A percentile compares a stretch with the other conserved stretches of the same genome.
phyloP scores from a whole-genome alignment of 2,329 filamentous ascomycete genomes.

The Incumbomyces delicatus region DNA sequence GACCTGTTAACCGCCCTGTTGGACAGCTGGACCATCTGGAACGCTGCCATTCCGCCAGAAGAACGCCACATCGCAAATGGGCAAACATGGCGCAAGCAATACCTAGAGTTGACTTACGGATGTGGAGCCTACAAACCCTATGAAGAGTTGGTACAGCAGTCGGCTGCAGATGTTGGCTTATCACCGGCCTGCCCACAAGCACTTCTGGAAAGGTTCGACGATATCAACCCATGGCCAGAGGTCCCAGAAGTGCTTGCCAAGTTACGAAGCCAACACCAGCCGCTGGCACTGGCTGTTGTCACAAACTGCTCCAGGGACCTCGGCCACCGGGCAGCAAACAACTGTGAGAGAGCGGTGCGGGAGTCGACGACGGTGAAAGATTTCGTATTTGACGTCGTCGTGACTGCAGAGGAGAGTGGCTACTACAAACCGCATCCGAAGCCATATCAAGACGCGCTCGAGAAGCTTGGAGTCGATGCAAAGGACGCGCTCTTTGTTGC shows the following conservation, averaged over 20 bases:
- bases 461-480: conserved; percentile 20
- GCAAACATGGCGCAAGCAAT: conserved; percentile 28
- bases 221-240: conserved; percentile 22
- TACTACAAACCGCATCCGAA: conserved; percentile 30
- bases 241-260: conserved; percentile 12
- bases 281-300: conserved; percentile 29
- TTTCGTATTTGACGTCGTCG: conserved; percentile 25
- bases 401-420: conserved; percentile 33
- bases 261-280: conserved; percentile 19
- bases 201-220: conserved; percentile 24
- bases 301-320: conserved; percentile 31
- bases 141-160: conserved; percentile 24
- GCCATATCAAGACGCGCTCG: conserved; percentile 28
- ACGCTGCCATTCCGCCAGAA: conserved; percentile 11
- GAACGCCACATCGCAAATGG: conserved; percentile 12
- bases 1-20: conserved; percentile 34
- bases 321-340: conserved; percentile 18
- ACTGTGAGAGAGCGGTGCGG: conserved; percentile 6
- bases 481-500: conserved; percentile 29
- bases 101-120: conserved; percentile 31
- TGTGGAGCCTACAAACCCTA: conserved; percentile 27
- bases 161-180: conserved; percentile 25
- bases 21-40: conserved; percentile 33
- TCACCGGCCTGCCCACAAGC: conserved; percentile 22
- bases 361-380: conserved; percentile 1